phyloP scores from a whole-genome alignment of 2,329 filamentous ascomycete species.

The Aureobasidium pullulans region DNA sequence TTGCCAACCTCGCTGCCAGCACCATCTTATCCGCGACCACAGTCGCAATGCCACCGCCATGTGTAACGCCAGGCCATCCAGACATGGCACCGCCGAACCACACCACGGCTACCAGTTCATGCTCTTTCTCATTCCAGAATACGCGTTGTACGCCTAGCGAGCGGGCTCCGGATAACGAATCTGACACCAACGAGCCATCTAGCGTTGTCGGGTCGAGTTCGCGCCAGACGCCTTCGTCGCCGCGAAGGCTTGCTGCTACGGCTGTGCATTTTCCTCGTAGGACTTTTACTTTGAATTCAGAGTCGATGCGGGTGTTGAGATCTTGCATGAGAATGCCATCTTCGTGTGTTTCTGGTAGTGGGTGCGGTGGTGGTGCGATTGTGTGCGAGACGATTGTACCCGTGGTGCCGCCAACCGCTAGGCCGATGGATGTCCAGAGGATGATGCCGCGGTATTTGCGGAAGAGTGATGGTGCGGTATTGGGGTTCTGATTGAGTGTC shows the following conservation, averaged over 20 bases:
- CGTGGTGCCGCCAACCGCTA: slow-evolving; percentile 34
- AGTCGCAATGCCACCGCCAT: slow-evolving; percentile 64
- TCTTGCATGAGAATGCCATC: slow-evolving; percentile 36
- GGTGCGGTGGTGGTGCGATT: slow-evolving; percentile 38
- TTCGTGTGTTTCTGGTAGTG: slow-evolving; percentile 32
- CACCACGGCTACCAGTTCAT: slow-evolving; percentile 56
- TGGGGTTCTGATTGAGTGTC: background rate
- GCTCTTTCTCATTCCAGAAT: slow-evolving; percentile 54
- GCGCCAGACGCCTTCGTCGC: slow-evolving; percentile 14
- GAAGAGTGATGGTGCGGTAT: slow-evolving; percentile 13
- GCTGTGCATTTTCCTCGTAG: slow-evolving; percentile 37
- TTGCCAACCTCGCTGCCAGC: slow-evolving; percentile 53
- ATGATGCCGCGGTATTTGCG: slow-evolving; percentile 18
- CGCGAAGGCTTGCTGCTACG: slow-evolving; percentile 19
- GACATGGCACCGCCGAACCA: slow-evolving; percentile 58
- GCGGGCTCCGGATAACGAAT: slow-evolving; percentile 30
- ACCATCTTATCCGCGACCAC: slow-evolving; percentile 62
- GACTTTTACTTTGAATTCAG: slow-evolving; percentile 43
- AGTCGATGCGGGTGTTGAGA: slow-evolving; percentile 37
- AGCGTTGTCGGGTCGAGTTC: slow-evolving; percentile 10
- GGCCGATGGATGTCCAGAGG: slow-evolving; percentile 28
- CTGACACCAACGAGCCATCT: background rate
- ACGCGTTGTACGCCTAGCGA: slow-evolving; percentile 48
- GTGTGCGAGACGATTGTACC: slow-evolving; percentile 36
- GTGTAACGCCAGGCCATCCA: slow-evolving; percentile 65